These are phyloP conservation scores for Verticillium dahliae DNA, from an alignment of 2,329 filamentous ascomycete species.

Conservation along the genomic window DNA sequence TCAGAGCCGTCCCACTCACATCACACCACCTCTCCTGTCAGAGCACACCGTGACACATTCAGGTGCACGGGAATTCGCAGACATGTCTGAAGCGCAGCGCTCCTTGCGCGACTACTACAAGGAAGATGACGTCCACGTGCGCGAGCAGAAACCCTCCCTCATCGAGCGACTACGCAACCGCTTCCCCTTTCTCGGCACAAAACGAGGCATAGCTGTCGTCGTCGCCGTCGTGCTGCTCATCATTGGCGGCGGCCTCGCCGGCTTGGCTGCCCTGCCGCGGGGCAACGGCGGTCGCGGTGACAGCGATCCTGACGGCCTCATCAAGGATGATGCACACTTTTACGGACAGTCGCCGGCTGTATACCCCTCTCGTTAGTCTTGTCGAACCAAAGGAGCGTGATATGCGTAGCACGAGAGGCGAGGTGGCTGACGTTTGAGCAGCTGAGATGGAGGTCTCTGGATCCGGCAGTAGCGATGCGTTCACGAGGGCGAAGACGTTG, in stretches of 20 bases:
- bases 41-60: neutral
- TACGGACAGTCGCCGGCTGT: constrained; percentile 43
- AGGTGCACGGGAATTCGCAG: neutral
- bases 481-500: constrained; percentile 59
- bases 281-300: neutral
- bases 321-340: constrained; percentile 29
- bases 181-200: constrained; percentile 15
- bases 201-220: constrained; percentile 19
- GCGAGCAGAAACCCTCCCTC: neutral
- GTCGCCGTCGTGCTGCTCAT: constrained; percentile 20
- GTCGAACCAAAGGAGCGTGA: neutral
- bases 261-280: constrained; percentile 22
- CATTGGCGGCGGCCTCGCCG: constrained; percentile 25
- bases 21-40: neutral
- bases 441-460: constrained; percentile 49
- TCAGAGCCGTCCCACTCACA: no score
- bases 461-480: constrained; percentile 57
- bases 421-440: constrained; percentile 13
- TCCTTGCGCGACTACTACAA: neutral
- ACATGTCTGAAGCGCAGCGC: neutral
- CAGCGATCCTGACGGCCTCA: neutral
- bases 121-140: neutral
- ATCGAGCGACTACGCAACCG: neutral
- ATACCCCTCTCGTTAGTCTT: constrained; percentile 42
- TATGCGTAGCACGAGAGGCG: neutral